Conservation (phyloP, 2,329 filamentous ascomycete genomes). For the Talaromyces sp. region DNA sequence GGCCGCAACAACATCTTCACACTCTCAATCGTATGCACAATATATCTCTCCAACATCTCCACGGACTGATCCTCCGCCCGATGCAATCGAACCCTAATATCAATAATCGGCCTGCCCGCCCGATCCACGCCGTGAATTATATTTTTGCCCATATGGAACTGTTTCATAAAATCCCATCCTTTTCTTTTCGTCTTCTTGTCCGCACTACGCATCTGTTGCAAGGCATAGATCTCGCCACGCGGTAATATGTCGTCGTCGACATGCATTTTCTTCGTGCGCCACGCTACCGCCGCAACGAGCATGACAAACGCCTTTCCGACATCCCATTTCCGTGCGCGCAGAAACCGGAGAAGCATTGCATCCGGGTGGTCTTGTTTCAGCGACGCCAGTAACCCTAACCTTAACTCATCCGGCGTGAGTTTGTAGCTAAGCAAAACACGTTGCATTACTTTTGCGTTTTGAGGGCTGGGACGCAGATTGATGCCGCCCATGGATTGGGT, state of each 20-base stretch:
- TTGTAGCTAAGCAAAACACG: slow-evolving; percentile 65
- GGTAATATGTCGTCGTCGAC: slow-evolving; percentile 83
- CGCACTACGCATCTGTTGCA: slow-evolving; percentile 56
- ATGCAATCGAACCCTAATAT: slow-evolving; percentile 78
- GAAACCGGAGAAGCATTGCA: slow-evolving; percentile 72
- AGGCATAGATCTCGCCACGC: slow-evolving; percentile 66
- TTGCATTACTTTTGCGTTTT: slow-evolving; percentile 72
- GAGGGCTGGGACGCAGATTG: slow-evolving; percentile 28
- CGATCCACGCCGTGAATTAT: slow-evolving; percentile 84
- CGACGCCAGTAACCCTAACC: slow-evolving; percentile 80
- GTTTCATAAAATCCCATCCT: slow-evolving; percentile 72
- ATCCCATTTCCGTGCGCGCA: slow-evolving; percentile 88
- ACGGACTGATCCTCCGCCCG: slow-evolving; percentile 81
- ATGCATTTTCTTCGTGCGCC: slow-evolving; percentile 75
- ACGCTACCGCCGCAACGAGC: slow-evolving; percentile 87
- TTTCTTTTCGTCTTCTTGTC: slow-evolving; percentile 63
- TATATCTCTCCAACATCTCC: slow-evolving; percentile 78
- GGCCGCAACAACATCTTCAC: slow-evolving; percentile 71
- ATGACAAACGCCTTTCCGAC: slow-evolving; percentile 86
- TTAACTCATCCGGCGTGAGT: slow-evolving; percentile 71
- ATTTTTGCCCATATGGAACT: slow-evolving; percentile 85
- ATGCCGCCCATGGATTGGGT: slow-evolving; percentile 30
- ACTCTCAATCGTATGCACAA: slow-evolving; percentile 89
- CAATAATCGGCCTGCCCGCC: slow-evolving; percentile 76
- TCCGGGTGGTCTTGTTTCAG: slow-evolving; percentile 93